Evolutionary conservation across 495 filamentous ascomycete species (phyloP), one percentile per base, ranked within the genome.

Genomic region (Aspergillus steynii): DNA sequence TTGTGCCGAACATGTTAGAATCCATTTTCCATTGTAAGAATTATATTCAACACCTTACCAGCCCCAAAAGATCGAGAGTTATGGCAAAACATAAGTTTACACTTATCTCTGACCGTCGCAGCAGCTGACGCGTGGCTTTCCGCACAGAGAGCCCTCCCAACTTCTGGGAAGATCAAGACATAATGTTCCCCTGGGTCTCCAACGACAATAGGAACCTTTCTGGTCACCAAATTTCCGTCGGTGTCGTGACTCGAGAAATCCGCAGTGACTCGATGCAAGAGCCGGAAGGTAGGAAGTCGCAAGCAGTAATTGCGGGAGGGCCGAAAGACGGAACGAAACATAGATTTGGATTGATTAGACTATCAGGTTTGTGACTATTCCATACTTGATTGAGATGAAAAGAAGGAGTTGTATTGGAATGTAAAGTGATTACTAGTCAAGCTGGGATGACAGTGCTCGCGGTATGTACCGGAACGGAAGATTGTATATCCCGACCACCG

Each of bases 21-120:
- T 27, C 46, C 28, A 29, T 49, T 48, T 47, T 45, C 55, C 8
- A 31, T 59, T 47, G 20, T 20, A 20, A 20, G 10, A n/a, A 49
- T 62, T 20, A 25, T 52, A 60, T 15, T 25, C 20, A 55, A 54
- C 20, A 50, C 61, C 66, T 51, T 59, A 71, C 72, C 63, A 65
- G 66, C 62, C 10, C 70, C 68, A 61, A 76, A 74, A 49, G 71
- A 63, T 64, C 68, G 60, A 15, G 68, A 71, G 59, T 71, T 66
- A 52, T 73, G 72, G 53, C 68, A 74, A 61, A 73, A 74, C 47
- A 63, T 71, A 58, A 76, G 65, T 62, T 71, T 70, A 65, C 65
- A 76, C 62, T 60, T 65, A 59, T 69, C 62, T 64, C 62, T 59
- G 59, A 62, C 53, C 57, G 42, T 56, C 53, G 59, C 64, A 65